A percentile compares a stretch with the other conserved stretches of the same genome.
These are phyloP conservation scores for Pseudomassariella vexata DNA, from an alignment of 2,329 filamentous ascomycete genomes.

Conservation along the genomic window DNA sequence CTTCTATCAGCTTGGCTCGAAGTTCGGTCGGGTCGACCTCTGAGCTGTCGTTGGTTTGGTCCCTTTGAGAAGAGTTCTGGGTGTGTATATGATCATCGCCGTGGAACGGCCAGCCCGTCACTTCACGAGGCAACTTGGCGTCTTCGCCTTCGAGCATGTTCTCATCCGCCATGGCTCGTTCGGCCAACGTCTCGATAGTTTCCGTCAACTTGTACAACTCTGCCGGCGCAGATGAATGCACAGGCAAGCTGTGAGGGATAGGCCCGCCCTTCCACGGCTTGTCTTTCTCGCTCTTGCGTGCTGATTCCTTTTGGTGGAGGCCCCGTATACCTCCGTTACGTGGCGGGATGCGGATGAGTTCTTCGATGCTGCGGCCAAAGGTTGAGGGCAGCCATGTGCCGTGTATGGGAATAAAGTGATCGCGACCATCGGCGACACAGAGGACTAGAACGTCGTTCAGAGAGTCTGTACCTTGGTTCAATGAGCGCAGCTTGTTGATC, in stretches of 20 bases:
- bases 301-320: conserved; percentile 29
- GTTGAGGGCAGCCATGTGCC: conserved; percentile 76
- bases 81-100: conserved; percentile 6
- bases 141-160: conserved; percentile 52
- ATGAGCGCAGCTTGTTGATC: conserved; percentile 54
- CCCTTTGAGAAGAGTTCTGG: too few relatives aligned
- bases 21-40: conserved; percentile 13
- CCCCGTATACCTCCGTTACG: conserved; percentile 65
- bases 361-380: conserved; percentile 81
- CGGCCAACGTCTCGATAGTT: conserved; percentile 55
- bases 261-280: conserved; percentile 25
- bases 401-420: conserved; percentile 83
- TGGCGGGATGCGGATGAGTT: conserved; percentile 74
- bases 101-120: conserved; percentile 55
- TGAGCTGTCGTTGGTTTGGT: not conserved
- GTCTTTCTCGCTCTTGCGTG: conserved; percentile 20
- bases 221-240: conserved; percentile 75
- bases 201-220: conserved; percentile 89
- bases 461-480: conserved; percentile 62
- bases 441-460: conserved; percentile 88
- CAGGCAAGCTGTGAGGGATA: conserved; percentile 50
- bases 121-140: conserved; percentile 42
- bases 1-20: conserved; percentile 46
- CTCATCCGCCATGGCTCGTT: conserved; percentile 53
- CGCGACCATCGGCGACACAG: conserved; percentile 74